A percentile compares a stretch with the other conserved stretches of the same genome.
Conservation (phyloP, 1,139 yeast genomes). For the Ogataea hybrid region DNA sequence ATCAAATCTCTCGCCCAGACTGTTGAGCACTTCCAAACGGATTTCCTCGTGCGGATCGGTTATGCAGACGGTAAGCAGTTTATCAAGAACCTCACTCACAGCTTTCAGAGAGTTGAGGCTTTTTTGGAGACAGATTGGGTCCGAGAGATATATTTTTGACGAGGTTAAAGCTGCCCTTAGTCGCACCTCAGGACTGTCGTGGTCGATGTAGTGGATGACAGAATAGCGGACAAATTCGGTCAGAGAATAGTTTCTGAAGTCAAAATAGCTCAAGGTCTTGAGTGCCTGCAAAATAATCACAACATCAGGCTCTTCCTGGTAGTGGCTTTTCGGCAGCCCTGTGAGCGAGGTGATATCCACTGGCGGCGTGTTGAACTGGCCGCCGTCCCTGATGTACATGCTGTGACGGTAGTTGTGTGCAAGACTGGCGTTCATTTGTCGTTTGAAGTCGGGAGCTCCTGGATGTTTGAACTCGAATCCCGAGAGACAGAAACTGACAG, state of each 20-base stretch:
- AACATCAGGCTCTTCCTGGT: slow-evolving; percentile 40
- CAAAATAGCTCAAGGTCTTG: slow-evolving; percentile 70
- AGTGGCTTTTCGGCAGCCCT: slow-evolving; percentile 28
- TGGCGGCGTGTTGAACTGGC: slow-evolving; percentile 28
- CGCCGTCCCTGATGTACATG: slow-evolving; percentile 68
- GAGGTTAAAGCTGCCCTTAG: slow-evolving; percentile 85
- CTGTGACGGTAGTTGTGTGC: slow-evolving; percentile 79
- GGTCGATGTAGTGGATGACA: slow-evolving; percentile 77
- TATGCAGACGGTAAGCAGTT: slow-evolving; percentile 78
- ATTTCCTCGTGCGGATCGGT: slow-evolving; percentile 88
- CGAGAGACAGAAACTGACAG: slow-evolving; percentile 74
- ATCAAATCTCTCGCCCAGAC: slow-evolving; percentile 76
- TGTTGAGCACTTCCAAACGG: slow-evolving; percentile 70
- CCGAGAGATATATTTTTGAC: slow-evolving; percentile 72
- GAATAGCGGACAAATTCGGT: slow-evolving; percentile 87
- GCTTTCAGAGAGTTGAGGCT: slow-evolving; percentile 82
- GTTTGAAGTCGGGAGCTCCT: slow-evolving; percentile 79
- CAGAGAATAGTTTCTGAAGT: slow-evolving; percentile 71
- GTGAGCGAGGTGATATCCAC: slow-evolving; percentile 23
- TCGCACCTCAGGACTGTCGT: slow-evolving; percentile 74
- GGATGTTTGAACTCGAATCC: slow-evolving; percentile 85
- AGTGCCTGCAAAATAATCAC: slow-evolving; percentile 62
- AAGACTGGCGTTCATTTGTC: slow-evolving; percentile 56
- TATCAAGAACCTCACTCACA: slow-evolving; percentile 81
- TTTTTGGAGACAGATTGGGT: slow-evolving; percentile 82